A percentile compares a stretch with the other conserved stretches of the same genome.
These are phyloP conservation scores for Carex kokanica DNA, from an alignment of 176 grass and related monocot genomes.

Conservation along the genomic window DNA sequence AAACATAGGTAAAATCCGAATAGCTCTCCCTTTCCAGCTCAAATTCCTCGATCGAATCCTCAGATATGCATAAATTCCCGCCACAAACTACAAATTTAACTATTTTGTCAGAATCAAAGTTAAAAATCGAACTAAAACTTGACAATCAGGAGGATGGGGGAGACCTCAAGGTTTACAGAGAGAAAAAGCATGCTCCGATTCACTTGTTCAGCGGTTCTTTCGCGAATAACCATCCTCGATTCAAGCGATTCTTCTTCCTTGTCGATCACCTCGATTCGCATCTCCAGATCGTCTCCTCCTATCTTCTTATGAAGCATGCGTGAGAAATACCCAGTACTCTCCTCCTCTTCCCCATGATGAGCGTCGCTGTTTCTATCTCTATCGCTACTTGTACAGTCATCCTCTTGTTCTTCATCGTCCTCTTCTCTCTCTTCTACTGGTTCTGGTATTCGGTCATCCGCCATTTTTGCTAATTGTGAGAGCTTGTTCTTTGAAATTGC, in stretches of 20 bases:
- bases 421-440: background rate
- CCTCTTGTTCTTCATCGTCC: background rate
- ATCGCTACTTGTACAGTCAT: background rate
- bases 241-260: constrained; percentile 18
- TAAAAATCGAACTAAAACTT: background rate
- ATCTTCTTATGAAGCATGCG: constrained; percentile 7
- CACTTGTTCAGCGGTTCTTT: constrained; percentile 12
- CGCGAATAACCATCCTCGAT: constrained; percentile 10
- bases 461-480: constrained; percentile 3
- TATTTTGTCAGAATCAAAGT: background rate
- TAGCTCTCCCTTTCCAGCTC: constrained; percentile 10
- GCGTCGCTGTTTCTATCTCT: background rate
- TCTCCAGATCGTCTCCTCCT: constrained; percentile 12
- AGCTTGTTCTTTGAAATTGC: background rate
- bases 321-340: background rate
- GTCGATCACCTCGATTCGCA: constrained; percentile 15
- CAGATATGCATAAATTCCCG: constrained; percentile 29
- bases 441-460: constrained; percentile 6
- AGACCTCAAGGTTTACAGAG: constrained; percentile 26
- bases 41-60: constrained; percentile 19
- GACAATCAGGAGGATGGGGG: background rate
- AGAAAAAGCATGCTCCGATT: constrained; percentile 25
- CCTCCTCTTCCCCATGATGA: background rate
- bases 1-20: constrained; percentile 27
- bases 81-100: constrained; percentile 25